These are phyloP conservation scores for Tephrocybe sp. DNA, from an alignment of 768 basidiomycete species.

Conservation along the genomic window DNA sequence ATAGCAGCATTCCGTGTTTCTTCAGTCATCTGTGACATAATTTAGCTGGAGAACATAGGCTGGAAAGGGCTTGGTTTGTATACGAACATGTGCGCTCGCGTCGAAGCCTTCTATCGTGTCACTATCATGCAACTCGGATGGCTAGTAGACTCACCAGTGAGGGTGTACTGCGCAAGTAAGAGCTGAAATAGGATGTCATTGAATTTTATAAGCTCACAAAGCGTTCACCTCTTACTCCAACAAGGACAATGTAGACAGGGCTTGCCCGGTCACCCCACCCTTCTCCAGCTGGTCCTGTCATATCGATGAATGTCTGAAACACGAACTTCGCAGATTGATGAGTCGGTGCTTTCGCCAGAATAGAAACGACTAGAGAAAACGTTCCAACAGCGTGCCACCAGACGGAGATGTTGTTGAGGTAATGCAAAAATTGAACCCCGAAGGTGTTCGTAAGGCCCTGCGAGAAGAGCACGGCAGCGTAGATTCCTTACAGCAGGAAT, in stretches of 20 bases:
- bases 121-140: neutral
- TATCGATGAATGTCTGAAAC: conserved; percentile 69
- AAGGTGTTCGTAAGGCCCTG: conserved; percentile 78
- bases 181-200: conserved; percentile 37
- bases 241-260: conserved; percentile 66
- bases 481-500: conserved; percentile 35
- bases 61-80: neutral
- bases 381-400: conserved; percentile 78
- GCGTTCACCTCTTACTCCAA: conserved; percentile 45
- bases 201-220: no score
- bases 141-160: conserved; percentile 50
- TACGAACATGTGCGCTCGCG: conserved; percentile 65
- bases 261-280: conserved; percentile 73
- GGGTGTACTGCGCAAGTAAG: conserved; percentile 74
- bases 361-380: conserved; percentile 61
- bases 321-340: conserved; percentile 72
- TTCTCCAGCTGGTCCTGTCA: conserved; percentile 48
- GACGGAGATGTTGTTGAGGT: conserved; percentile 72
- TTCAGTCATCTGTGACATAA: conserved; percentile 60
- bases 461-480: conserved; percentile 65
- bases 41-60: no score
- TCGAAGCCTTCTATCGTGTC: conserved; percentile 54
- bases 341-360: conserved; percentile 69
- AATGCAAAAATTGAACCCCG: conserved; percentile 61
- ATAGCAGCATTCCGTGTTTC: conserved; percentile 72